Evolutionary conservation across 805 yeast genomes (phyloP).

Genomic region (Candida insectalens): DNA sequence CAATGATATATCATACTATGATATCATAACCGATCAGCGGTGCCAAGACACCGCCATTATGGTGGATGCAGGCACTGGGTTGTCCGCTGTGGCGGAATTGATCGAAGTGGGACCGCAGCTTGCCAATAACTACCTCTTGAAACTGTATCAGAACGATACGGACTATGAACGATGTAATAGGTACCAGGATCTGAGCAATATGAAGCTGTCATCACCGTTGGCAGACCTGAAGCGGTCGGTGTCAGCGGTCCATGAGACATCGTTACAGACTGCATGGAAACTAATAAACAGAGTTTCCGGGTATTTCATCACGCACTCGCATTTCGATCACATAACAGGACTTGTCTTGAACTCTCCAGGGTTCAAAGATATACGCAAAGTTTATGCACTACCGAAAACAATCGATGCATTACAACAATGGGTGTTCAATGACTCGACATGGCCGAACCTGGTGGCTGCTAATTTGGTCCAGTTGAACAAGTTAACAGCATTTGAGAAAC

Average conservation of each 20-base stretch:
- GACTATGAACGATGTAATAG: neutral
- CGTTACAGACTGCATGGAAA: constrained; percentile 2
- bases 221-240: neutral
- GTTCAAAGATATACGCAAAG: constrained; percentile 26
- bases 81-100: constrained; percentile 40
- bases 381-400: constrained; percentile 48
- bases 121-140: neutral
- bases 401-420: constrained; percentile 39
- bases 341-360: constrained; percentile 65
- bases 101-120: constrained; percentile 2
- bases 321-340: constrained; percentile 70
- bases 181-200: constrained; percentile 1
- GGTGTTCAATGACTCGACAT: constrained; percentile 63
- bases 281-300: constrained; percentile 29
- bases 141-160: neutral
- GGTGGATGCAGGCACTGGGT: constrained; percentile 76
- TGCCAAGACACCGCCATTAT: constrained; percentile 34
- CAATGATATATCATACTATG: constrained; percentile 28
- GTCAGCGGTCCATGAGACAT: too few relatives aligned
- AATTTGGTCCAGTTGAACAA: constrained; percentile 17
- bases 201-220: constrained; percentile 1
- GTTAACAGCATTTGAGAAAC: constrained; percentile 4
- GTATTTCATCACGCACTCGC: constrained; percentile 69
- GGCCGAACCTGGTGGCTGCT: constrained; percentile 61
- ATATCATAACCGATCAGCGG: constrained; percentile 6